phyloP scores from a whole-genome alignment of 352 stramenopile species.

The Phytophthora quininea region DNA sequence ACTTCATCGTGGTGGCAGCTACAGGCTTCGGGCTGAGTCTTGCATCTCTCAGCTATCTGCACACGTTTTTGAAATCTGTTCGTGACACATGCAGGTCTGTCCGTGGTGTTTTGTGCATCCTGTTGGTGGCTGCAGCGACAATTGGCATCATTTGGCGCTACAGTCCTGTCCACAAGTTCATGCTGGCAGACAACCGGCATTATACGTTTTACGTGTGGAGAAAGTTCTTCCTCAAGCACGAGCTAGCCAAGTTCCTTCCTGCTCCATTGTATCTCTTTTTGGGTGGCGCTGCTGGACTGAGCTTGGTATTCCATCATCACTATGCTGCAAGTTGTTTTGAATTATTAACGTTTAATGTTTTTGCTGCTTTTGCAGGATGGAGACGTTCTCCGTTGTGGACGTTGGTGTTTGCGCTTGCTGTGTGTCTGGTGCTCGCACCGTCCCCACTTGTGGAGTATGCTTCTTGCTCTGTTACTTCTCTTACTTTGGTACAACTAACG shows the following conservation, averaged over 20 bases:
- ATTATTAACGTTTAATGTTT: not conserved
- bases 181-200: conserved; percentile 92
- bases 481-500: conserved; percentile 3
- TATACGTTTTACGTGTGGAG: conserved; percentile 94
- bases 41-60: conserved; percentile 38
- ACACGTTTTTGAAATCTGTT: conserved; percentile 41
- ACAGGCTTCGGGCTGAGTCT: conserved; percentile 66
- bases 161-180: conserved; percentile 89
- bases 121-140: conserved; percentile 17
- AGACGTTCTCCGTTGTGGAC: conserved; percentile 76
- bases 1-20: conserved; percentile 71
- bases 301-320: conserved; percentile 44
- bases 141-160: conserved; percentile 59
- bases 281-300: conserved; percentile 72
- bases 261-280: conserved; percentile 64
- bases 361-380: conserved; percentile 33
- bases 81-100: conserved; percentile 41
- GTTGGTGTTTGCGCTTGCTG: conserved; percentile 72
- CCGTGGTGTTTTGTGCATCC: conserved; percentile 42
- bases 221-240: conserved; percentile 84
- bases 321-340: not conserved
- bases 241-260: conserved; percentile 70
- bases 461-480: not conserved
- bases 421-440: conserved; percentile 84
- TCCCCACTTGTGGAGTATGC: conserved; percentile 89